Evolutionary conservation across 257 asterid genomes (phyloP).

Genomic region (Striga asiatica): DNA sequence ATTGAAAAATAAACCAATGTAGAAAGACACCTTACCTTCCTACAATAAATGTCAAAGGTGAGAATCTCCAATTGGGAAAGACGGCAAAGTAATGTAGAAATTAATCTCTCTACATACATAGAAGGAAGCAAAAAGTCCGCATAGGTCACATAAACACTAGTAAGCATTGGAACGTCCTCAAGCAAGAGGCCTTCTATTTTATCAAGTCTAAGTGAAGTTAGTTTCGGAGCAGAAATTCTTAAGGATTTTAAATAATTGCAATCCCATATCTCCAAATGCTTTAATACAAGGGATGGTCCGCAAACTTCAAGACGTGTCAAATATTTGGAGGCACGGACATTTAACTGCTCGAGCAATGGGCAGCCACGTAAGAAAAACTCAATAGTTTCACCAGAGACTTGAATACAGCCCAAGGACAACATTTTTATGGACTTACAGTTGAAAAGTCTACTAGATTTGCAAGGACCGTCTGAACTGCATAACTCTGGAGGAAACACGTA

Average conservation of each 20-base stretch:
- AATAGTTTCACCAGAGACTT: slow-evolving; percentile 1
- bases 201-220: not conserved
- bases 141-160: not conserved
- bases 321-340: not conserved
- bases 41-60: too few species aligned
- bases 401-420: not conserved
- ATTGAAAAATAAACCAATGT: too few species aligned
- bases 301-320: not conserved
- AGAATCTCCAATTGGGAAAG: not conserved
- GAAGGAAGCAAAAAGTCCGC: not conserved
- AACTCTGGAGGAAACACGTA: not conserved
- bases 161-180: slow-evolving; percentile 8
- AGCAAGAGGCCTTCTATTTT: not conserved
- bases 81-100: not conserved
- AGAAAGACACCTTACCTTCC: too few species aligned
- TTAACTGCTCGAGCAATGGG: not conserved
- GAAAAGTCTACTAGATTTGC: too few species aligned
- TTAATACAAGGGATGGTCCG: slow-evolving; percentile 7
- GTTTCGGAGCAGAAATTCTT: slow-evolving; percentile 2
- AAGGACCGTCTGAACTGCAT: not conserved
- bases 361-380: not conserved
- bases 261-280: not conserved
- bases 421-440: not conserved
- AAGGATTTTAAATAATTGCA: not conserved
- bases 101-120: not conserved